Base-by-base conservation (phyloP, 2,329 filamentous ascomycete genomes). In the Akanthomyces uredinophilus region DNA sequence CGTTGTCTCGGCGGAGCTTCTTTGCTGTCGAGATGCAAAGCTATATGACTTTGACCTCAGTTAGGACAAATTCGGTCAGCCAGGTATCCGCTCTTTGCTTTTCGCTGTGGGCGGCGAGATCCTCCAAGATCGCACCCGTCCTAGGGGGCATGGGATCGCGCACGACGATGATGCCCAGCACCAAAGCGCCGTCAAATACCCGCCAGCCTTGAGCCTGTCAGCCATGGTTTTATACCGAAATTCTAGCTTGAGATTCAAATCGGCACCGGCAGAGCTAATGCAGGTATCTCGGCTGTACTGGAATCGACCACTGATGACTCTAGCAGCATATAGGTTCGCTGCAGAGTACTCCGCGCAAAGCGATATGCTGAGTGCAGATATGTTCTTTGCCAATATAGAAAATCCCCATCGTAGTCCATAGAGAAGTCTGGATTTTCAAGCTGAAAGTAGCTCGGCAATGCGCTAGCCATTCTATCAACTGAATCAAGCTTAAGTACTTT, bases 171-270 rank as follows among this genome's bases (percentile, higher is more conserved):
- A 74, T 65, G n/a, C 67, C 71, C 24, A 74, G 65, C 2, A 74
- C 74, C 32, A 78, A 63, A 2, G 76, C 76, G 62, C 75, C 77
- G 63, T 78, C 78, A 67, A 77, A 78, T 6, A 78, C 0, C 75
- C 61, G 5, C 70, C 70, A 68, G 71, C 73, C 53, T 71, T 73
- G 46, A 75, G 64, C 1, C 74, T 68, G 35, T 76, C 74, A 0
- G 68, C 72, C 16, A 72, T 68, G 7, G 67, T 67, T 41, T 71
- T 67, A 16, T 66, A 64, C 35, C 74, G 69, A n/a, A 72, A 69
- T 18, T 69, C 66, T 10, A 78, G 69, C 11, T 72, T 66, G 65
- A 74, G 74, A 22, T 70, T 72, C 11, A 78, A 70, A 50, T 78
- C 75, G 0, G 75, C 74, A 62, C 75, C 77, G 6, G 75, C 74